Conservation (phyloP, 2,329 filamentous ascomycete species). For the Arachnomyces sp. region DNA sequence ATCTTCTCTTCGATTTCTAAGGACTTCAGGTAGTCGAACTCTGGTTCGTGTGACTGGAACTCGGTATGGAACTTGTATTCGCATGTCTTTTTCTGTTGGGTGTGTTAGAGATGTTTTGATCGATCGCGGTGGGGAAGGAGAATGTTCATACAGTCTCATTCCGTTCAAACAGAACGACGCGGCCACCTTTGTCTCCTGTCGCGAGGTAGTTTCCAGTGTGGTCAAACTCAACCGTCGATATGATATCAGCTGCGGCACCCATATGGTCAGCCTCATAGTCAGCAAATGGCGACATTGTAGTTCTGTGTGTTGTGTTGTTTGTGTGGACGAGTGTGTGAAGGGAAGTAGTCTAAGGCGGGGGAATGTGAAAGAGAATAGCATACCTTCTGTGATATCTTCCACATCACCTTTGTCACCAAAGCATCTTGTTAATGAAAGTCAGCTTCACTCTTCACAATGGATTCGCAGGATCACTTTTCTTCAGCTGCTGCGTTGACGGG, state of each 20-base stretch:
- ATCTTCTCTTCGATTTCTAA: conserved; percentile 99
- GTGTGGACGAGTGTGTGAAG: conserved; percentile 1
- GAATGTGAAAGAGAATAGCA: conserved; percentile 11
- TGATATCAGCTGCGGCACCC: conserved; percentile 37
- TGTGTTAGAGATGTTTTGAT: conserved; percentile 24
- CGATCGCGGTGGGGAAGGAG: conserved; percentile 4
- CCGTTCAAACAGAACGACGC: conserved; percentile 50
- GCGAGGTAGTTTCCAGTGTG: conserved; percentile 46
- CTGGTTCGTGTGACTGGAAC: conserved; percentile 98
- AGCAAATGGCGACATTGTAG: background rate
- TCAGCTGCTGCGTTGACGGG: background rate
- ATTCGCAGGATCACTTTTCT: no score
- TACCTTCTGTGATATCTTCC: conserved; percentile 96
- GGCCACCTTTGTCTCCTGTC: conserved; percentile 45
- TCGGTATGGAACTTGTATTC: conserved; percentile 99
- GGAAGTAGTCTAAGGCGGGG: background rate
- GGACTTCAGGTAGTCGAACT: conserved; percentile 99
- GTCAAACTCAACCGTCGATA: conserved; percentile 46
- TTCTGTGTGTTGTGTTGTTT: no score
- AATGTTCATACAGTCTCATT: conserved; percentile 75
- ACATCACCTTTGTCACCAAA: conserved; percentile 99
- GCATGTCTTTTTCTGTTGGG: conserved; percentile 89
- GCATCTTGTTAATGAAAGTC: conserved; percentile 54
- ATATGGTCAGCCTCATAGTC: no score
- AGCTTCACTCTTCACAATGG: background rate